Evolutionary conservation across 148 eudicot species (phyloP).

Genomic region (Persicaria tinctoria): DNA sequence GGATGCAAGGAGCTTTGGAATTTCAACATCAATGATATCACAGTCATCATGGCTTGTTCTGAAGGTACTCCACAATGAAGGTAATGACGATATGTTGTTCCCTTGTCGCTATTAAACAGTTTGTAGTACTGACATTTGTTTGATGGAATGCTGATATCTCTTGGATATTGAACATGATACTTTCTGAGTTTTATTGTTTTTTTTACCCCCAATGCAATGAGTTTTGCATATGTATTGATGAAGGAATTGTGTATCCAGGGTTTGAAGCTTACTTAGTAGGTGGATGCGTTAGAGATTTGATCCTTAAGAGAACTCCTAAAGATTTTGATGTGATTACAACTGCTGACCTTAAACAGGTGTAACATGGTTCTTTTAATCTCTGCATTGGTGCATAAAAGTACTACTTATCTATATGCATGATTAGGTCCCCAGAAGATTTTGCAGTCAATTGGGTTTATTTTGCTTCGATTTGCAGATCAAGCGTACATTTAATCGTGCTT

Average conservation of each 20-base stretch:
- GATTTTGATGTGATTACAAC: constrained; percentile 94
- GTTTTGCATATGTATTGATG: constrained; percentile 13
- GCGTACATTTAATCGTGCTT: constrained; percentile 41
- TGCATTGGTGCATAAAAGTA: background rate
- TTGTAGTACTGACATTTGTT: background rate
- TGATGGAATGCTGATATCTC: background rate
- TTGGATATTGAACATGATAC: background rate
- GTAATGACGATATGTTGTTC: constrained; percentile 24
- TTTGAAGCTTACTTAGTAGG: constrained; percentile 86
- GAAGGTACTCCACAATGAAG: constrained; percentile 43
- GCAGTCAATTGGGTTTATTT: background rate
- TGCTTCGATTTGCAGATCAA: constrained; percentile 39
- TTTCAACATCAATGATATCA: constrained; percentile 37
- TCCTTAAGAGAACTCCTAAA: constrained; percentile 67
- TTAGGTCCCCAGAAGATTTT: background rate
- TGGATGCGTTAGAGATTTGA: constrained; percentile 94
- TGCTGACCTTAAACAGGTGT: constrained; percentile 64
- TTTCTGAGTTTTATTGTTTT: constrained; percentile 5
- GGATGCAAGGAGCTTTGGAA: constrained; percentile 61
- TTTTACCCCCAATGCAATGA: background rate
- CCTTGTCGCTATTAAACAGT: background rate
- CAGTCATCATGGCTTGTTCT: constrained; percentile 45
- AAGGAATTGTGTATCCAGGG: constrained; percentile 41
- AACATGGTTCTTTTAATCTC: constrained; percentile 1
- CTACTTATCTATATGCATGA: background rate